Base-by-base conservation (phyloP, 2,329 filamentous ascomycete genomes). In the Coniochaeta hoffmannii region DNA sequence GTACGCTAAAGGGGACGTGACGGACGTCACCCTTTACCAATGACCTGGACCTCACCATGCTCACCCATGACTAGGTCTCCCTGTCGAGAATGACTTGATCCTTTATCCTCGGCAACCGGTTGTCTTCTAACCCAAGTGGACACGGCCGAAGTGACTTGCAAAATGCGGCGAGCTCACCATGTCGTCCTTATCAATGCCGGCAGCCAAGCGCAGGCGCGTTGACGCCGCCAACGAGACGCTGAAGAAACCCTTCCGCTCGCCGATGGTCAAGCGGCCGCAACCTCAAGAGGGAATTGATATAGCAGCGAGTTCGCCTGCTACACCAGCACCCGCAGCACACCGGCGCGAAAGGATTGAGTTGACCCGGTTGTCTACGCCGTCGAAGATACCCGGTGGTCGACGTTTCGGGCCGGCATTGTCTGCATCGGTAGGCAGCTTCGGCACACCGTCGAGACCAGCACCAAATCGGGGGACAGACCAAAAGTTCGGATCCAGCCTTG, bases 161-260 rank as follows among this genome's bases (percentile, higher is more conserved):
- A 11, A 28, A 46, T 46, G 24, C 15, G 2, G 26, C 12, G 26
- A 6, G 2, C 2, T 28, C 19, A 28, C 41, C 4, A 46, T 46
- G 41, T 46, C 41, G 58, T 51, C 30, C 30, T 32, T 28, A 32
- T 50, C 49, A 28, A 50, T 50, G 1, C 78, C 77, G 55, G 71
- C 77, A 56, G 74, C 75, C 56, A 89, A 89, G 72, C 81, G 84
- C 52, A 83, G 86, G 58, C 81, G 83, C 60, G 72, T 87, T 59
- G 77, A 85, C 56, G 72, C 78, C 46, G 77, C 81, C 36, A 71
- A 77, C 22, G 76, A 74, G n/a, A 79, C 79, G 7, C 78, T 89
- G 50, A 78, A 79, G 59, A 87, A 85, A 65, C 87, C 87, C 0
- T 90, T 90, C 72, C 85, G 86, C 61, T 89, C 87, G 49, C 87